phyloP scores from a whole-genome alignment of 1,284 basidiomycete genomes.

The Leccinum pachyderme region DNA sequence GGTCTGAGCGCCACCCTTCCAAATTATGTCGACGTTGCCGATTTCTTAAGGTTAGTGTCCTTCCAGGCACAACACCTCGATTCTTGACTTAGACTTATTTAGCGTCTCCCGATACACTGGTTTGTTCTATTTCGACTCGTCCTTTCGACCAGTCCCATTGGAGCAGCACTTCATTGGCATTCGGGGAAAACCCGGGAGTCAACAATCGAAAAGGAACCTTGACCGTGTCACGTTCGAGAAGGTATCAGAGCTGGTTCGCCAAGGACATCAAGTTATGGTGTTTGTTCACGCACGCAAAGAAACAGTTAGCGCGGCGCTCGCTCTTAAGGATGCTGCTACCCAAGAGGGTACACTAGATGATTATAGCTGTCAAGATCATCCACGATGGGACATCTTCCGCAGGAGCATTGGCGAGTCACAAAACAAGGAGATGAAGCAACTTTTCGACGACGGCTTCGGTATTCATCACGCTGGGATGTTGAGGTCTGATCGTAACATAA shows the following conservation, averaged over 20 bases:
- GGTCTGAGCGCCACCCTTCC: conserved; percentile 98
- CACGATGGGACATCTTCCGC: conserved; percentile 74
- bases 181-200: conserved; percentile 84
- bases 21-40: conserved; percentile 96
- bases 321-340: conserved; percentile 80
- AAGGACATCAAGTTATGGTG: conserved; percentile 99
- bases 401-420: conserved; percentile 76
- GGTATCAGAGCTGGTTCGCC: conserved; percentile 77
- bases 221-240: conserved; percentile 92
- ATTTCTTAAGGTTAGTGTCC: conserved; percentile 76
- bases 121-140: conserved; percentile 98
- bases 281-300: conserved; percentile 99
- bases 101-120: conserved; percentile 89
- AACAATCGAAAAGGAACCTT: conserved; percentile 79
- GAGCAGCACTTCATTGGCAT: conserved; percentile 98
- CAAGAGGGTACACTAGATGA: conserved; percentile 74
- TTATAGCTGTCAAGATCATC: conserved; percentile 81
- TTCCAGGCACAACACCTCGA: not conserved
- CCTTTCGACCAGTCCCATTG: conserved; percentile 94
- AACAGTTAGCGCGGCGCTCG: conserved; percentile 90
- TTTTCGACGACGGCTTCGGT: conserved; percentile 92
- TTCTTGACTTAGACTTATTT: conserved; percentile 8
- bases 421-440: conserved; percentile 96
- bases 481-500: conserved; percentile 90
- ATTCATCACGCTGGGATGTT: conserved; percentile 99